Base-by-base conservation (phyloP, 768 basidiomycete genomes). In the Tricholoma flavovirens region DNA sequence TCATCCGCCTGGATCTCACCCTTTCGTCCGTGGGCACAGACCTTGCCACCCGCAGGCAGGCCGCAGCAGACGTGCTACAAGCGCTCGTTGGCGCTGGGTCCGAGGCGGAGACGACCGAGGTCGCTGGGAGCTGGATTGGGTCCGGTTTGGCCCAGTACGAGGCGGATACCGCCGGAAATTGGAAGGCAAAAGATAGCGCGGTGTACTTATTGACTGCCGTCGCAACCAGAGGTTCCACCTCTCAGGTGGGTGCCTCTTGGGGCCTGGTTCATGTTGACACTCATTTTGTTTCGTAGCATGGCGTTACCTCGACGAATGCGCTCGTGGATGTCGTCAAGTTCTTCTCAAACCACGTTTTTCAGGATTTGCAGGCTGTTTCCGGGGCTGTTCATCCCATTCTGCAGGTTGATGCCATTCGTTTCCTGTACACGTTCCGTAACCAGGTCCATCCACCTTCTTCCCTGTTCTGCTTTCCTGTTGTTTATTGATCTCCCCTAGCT, bases 401-500 rank as follows among this genome's bases (percentile, higher is more conserved):
- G 42, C 92, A 95, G 66, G 94, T 96, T 24, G 94, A 98, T 69
- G 94, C 95, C 8, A 98, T 98, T 69, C 87, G 93, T 49, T 98
- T 93, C 76, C 71, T 98, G 51, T 79, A 92, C 65, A 96, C 93
- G 0, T 98, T 99, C 82, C 79, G 96, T n/a, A 93, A 93, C 65
- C 95, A 97, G 76, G 94, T 29, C 51, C 51, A 35, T 55, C 6
- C 6, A 32, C 38, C 33, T 48, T 10, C 38, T 22, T 43, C 53
- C 50, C n/a, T 32, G 33, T 19, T 36, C 38, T 43, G 15, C 21
- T 61, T 9, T 56, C n/a, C 12, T 49, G 49, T 30, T 49, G 17
- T 42, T 55, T 46, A 21, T 38, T 35, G 26, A 15, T 22, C 30
- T 17, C 9, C 15, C 17, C 4, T 49, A 94, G 90, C 78, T 98